Base-by-base conservation (phyloP, 306 rosid genomes). In the Luffa acutangula region DNA sequence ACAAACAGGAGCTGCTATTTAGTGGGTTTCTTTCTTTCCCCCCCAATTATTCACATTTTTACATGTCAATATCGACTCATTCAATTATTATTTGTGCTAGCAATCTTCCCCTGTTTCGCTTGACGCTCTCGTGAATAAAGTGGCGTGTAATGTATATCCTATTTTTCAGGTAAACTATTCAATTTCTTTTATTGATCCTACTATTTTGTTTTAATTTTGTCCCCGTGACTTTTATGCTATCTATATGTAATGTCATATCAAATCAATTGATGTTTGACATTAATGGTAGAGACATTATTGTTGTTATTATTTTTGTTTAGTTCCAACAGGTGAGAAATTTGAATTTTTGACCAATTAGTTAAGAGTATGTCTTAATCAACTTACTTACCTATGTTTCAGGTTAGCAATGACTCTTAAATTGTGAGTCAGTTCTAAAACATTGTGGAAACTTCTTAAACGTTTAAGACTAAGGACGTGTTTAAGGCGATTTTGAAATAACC, bases 11-110 rank as follows among this genome's bases (percentile, higher is more conserved):
- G 11, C 78, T 73, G 11, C 78, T 73, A 14, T 46, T 37, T 13
- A 65, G 25, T 25, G 45, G 25, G 73, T 39, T 66, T 66, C 0
- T 3, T 66, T 3, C 31, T 25, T 25, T 25, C 31, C 31, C 31
- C 49, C 49, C 49, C 21, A 25, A 34, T 15, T 66, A 13, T 34
- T 25, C 25, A 25, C 45, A 51, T 33, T 14, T 51, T 49, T 74
- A 74, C 78, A 33, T 74, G 62, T 74, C 78, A 33, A 33, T 73
- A 73, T 73, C 77, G 48, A 21, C 59, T 73, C 60, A 49, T 73
- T 73, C 59, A 31, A 73, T 73, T 15, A 73, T 73, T 48, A 49
- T 73, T 73, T 73, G 18, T 14, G 15, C 20, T 8, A 4, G 42
- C 2, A 46, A 12, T 71, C 76, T 46, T 71, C 41, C 57, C n/a